Conservation (phyloP, 331 rosid species). For the Malus hybrid region DNA sequence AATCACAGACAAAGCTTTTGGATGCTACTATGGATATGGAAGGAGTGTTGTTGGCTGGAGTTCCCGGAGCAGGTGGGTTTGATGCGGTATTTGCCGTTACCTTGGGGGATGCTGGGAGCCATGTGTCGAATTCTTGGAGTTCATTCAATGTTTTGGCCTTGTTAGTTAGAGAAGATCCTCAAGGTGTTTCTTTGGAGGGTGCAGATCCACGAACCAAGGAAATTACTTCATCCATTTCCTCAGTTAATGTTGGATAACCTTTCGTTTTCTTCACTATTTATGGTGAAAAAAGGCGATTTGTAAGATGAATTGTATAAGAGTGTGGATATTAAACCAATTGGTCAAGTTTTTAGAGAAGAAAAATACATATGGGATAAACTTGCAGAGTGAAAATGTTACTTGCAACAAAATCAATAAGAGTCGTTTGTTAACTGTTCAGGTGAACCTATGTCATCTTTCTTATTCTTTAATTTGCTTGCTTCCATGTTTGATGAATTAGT, state of each 20-base stretch:
- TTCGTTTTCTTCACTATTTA: neutral
- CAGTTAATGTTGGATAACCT: slow-evolving; percentile 41
- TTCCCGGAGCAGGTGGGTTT: slow-evolving; percentile 77
- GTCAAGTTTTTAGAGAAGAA: neutral
- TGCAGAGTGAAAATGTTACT: neutral
- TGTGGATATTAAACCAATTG: neutral
- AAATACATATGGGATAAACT: neutral
- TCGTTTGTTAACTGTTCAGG: neutral
- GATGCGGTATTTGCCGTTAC: slow-evolving; percentile 88
- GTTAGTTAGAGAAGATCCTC: slow-evolving; percentile 92
- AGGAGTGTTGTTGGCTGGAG: slow-evolving; percentile 92
- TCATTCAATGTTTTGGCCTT: slow-evolving; percentile 66
- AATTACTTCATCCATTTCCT: slow-evolving; percentile 68
- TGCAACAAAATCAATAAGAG: neutral
- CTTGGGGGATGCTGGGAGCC: slow-evolving; percentile 56
- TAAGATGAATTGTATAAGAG: neutral
- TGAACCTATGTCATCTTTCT: neutral
- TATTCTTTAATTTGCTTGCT: neutral
- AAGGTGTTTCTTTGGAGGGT: slow-evolving; percentile 72
- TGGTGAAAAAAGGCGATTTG: neutral
- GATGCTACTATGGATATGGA: slow-evolving; percentile 83
- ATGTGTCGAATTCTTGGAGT: slow-evolving; percentile 61
- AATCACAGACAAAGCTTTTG: slow-evolving; percentile 77
- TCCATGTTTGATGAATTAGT: too few relatives aligned
- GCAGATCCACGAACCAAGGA: slow-evolving; percentile 62